Base-by-base conservation (phyloP, 1,139 yeast species). In the Maudiozyma humilis region DNA sequence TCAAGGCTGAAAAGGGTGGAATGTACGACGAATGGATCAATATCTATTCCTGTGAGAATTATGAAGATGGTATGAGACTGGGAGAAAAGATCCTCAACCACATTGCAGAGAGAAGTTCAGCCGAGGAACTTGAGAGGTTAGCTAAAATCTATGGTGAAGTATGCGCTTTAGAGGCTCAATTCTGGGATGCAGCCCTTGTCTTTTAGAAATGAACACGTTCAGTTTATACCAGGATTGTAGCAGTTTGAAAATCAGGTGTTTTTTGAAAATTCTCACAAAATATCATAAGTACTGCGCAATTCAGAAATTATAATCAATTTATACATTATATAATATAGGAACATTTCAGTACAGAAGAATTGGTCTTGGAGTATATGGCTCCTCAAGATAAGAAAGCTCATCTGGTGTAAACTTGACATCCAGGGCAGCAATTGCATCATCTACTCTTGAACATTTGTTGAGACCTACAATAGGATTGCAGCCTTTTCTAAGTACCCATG, bases 1-100 rank as follows among this genome's bases (percentile, higher is more conserved):
- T 55, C 10, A 46, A 53, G 2, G 54, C 52, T 12, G 42, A 31
- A 45, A 53, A 40, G 56, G 65, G 7, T 38, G 45, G 48, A 7
- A 63, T 64, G 57, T 65, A 66, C 47, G 62, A 69, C 10, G 51
- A 52, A 25, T 82, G 91, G 91, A 60, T 82, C 10, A 68, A 67
- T 12, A 82, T 77, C 44, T 82, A 83, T 56, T 55, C 68, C 2
- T 70, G 80, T 1, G 78, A 75, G 1, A 73, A 79, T 74, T 82
- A 74, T 53, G 46, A 51, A 0, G 64, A 65, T 16, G 85, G 87
- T 1, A 72, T 77, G 46, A 48, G 49, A 16, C 65, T 63, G 44
- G 89, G 79, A 0, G 65, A 66, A 39, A 53, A 60, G 16, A 66
- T 73, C 1, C 63, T 83, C 38, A 77, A 82, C 51, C 60, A 58